These are phyloP conservation scores for Cruciata laevipes DNA, from an alignment of 257 asterid genomes.

Conservation along the genomic window DNA sequence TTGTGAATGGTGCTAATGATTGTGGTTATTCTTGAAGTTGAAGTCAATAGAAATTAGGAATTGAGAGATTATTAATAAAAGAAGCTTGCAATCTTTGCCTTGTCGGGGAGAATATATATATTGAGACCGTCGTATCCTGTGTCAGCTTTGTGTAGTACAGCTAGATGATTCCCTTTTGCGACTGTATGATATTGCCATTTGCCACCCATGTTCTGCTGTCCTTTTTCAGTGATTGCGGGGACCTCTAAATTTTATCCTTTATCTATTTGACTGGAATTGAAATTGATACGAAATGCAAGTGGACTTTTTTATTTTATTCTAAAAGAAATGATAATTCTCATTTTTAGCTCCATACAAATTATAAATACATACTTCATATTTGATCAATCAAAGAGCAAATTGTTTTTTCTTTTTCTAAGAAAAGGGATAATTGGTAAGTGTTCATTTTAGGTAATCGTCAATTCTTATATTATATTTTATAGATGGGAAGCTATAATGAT, in stretches of 20 bases:
- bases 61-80: background rate
- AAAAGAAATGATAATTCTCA: no score
- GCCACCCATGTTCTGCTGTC: constrained; percentile 21
- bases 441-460: no score
- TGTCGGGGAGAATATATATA: background rate
- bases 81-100: constrained; percentile 1
- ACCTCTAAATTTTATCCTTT: constrained; percentile 8
- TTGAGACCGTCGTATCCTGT: background rate
- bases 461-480: no score
- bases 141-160: constrained; percentile 4
- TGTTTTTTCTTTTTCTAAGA: no score
- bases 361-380: no score
- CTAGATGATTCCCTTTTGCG: constrained; percentile 14
- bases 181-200: constrained; percentile 10
- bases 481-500: no score
- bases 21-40: background rate
- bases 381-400: no score
- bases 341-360: no score
- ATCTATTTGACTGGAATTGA: constrained; percentile 1
- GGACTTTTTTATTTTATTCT: no score
- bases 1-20: constrained; percentile 1
- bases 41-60: background rate
- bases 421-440: no score
- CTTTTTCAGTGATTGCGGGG: constrained; percentile 6
- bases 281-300: background rate